Base-by-base conservation (phyloP, 192 early-diverging fungal genomes). In the Gryganskiella cystojenkinii region DNA sequence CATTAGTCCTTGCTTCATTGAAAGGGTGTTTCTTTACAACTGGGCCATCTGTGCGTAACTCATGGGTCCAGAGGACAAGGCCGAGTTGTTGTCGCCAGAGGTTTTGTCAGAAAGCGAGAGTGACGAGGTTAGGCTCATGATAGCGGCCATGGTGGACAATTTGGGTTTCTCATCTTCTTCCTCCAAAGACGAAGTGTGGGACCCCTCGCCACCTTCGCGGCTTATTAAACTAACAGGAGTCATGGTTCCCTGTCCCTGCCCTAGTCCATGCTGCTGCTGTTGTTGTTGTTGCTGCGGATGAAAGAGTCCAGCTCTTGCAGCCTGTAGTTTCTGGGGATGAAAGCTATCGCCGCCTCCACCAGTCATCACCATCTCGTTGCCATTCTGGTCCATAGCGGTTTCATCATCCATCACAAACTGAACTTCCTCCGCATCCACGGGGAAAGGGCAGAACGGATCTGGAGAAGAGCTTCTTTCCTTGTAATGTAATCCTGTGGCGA, bases 401-500 rank as follows among this genome's bases (percentile, higher is more conserved):
- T 78, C 74, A 30, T 78, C 74, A 31, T 78, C 74, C 65, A 78
- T 69, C 28, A 17, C 20, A 33, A 78, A 78, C 49, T 78, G 65
- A 19, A 62, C 67, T 4, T 69, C 74, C 15, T 64, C 67, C 7
- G 53, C 35, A 28, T 76, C 60, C 2, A 56, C 20, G 1, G 66
- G 74, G 43, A 78, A 78, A 1, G 74, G 74, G 9, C 74, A 78
- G 50, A 78, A 78, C 3, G 74, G 74, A 30, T 78, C 74, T 1
- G 67, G 65, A 2, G 64, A 63, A 14, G 22, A 15, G 28, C 54
- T 67, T 9, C 52, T n/a, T 25, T 68, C 65, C 25, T 76, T 68
- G 50, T 67, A 76, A 10, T 63, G 47, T 4, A 55, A 51, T 10
- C 55, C 58, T 43, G 34, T 20, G 27, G 24, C 54, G 4, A n/a